Base-by-base conservation (phyloP, 495 filamentous ascomycete genomes). In the Copromyces sp. region DNA sequence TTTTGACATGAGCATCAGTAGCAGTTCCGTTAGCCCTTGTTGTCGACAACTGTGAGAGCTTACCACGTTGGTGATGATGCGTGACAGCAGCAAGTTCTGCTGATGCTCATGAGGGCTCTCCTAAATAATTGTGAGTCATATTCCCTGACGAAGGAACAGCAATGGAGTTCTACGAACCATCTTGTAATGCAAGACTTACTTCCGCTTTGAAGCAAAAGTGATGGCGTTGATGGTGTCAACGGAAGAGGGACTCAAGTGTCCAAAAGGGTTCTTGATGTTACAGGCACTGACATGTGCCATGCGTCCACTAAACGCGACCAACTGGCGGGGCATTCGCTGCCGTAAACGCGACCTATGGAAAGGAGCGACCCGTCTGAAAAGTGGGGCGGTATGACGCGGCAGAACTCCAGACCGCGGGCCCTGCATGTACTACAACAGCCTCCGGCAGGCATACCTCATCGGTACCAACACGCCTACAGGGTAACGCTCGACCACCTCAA, bases 101-200 rank as follows among this genome's bases (percentile, higher is more conserved):
- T 98, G 95, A 80, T 98, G 93, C 79, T 99, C 95, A 79, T 99
- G 95, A 68, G 95, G 95, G 79, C 92, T 95, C 81, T 99, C 95
- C 95, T 97, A 76, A 40, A 73, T 8, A 12, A 3, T 2, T 78
- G 78, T 41, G n/a, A 16, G 37, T 24, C 24, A 24, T 24, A 42
- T 14, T 32, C 45, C 2, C 12, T 9, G 4, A 14, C 11, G 1
- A 17, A n/a, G 20, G 9, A 73, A 53, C 12, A 8, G 5, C 1
- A 4, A 17, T 9, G 1, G 9, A 17, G 5, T 16, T 61, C 29
- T 35, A 61, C 53, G 2, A 35, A 65, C 53, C 53, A 65, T 65
- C 1, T 0, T 37, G 12, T 29, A 61, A 12, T 32, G 12, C 14
- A 61, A 61, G 45, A 2, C 0, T 32, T 32, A 16, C 2, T 8